Percentiles rank a stretch among this genome's conserved stretches.
Conservation (phyloP, 805 yeast species). For the Metschnikowia vanudenii region DNA sequence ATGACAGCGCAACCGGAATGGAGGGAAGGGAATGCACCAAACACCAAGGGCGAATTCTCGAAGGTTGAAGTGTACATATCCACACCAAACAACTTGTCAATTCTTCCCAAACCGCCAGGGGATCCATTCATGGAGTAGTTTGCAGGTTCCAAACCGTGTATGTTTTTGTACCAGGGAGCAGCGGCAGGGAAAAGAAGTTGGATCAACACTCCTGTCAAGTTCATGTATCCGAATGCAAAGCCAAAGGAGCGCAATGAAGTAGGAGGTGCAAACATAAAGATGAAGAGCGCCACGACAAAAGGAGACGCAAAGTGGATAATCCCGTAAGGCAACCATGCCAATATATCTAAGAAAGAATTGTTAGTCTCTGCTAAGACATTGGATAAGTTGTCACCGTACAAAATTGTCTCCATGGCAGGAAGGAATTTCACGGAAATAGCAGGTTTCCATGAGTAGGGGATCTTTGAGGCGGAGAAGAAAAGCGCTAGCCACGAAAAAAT, state of each 20-base stretch:
- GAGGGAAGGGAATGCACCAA: constrained; percentile 84
- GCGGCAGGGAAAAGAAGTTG: constrained; percentile 91
- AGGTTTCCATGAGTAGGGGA: constrained; percentile 75
- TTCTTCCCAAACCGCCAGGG: constrained; percentile 92
- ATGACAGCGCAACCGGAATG: constrained; percentile 94
- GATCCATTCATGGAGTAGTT: constrained; percentile 89
- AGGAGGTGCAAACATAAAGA: constrained; percentile 91
- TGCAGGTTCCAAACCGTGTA: constrained; percentile 86
- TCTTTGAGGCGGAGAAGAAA: constrained; percentile 72
- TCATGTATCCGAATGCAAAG: constrained; percentile 94
- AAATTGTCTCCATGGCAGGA: constrained; percentile 88
- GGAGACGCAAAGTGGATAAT: constrained; percentile 88
- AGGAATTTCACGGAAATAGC: constrained; percentile 84
- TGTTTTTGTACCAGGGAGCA: constrained; percentile 93
- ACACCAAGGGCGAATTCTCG: constrained; percentile 83
- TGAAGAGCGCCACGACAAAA: constrained; percentile 72
- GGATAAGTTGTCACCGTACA: constrained; percentile 88
- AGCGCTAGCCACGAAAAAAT: constrained; percentile 82
- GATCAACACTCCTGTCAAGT: constrained; percentile 75
- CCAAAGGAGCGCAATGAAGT: constrained; percentile 78
- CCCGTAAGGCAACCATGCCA: constrained; percentile 97
- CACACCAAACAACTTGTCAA: constrained; percentile 74
- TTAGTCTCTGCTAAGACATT: constrained; percentile 77
- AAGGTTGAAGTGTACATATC: constrained; percentile 83
- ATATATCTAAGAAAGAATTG: constrained; percentile 63